Conservation (phyloP, 2,329 filamentous ascomycete genomes). For the Sarocladiaceae sp. region DNA sequence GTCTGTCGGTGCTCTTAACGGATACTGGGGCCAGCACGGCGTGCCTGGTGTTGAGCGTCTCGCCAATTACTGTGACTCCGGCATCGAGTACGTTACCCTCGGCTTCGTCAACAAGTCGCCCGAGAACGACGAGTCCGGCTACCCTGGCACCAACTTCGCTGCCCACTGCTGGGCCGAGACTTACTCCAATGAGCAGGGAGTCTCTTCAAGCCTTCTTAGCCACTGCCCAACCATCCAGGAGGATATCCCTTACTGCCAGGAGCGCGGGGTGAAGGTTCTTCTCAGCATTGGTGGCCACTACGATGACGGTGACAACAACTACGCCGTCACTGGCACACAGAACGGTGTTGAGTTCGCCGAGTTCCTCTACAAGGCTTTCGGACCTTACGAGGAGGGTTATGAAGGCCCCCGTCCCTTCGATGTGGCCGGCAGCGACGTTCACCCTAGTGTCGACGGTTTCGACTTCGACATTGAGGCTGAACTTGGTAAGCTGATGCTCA, state of each 20-base stretch:
- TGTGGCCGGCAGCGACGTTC: conserved; percentile 16
- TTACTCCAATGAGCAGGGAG: conserved; percentile 19
- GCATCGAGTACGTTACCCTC: conserved; percentile 32
- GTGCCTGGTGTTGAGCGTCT: conserved; percentile 21
- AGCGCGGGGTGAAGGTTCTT: conserved; percentile 37
- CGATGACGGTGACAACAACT: conserved; percentile 23
- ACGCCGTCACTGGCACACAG: conserved; percentile 23
- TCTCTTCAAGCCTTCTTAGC: conserved; percentile 25
- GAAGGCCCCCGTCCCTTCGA: conserved; percentile 36
- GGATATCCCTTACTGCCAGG: conserved; percentile 38
- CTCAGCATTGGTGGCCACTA: conserved; percentile 36
- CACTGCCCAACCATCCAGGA: conserved; percentile 31
- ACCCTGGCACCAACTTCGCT: conserved; percentile 36
- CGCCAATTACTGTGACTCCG: conserved; percentile 29
- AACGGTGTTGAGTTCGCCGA: conserved; percentile 32
- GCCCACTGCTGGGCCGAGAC: conserved; percentile 29
- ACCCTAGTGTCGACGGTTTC: conserved; percentile 34
- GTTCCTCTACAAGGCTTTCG: conserved; percentile 34
- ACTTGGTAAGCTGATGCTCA: conserved; percentile 21
- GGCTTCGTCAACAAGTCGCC: conserved; percentile 34
- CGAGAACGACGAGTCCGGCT: conserved; percentile 28
- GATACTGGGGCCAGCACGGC: conserved; percentile 36
- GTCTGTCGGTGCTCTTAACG: conserved; percentile 29
- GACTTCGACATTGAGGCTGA: conserved; percentile 36
- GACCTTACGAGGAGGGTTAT: conserved; percentile 27